Base-by-base conservation (phyloP, 129 eudicot species). In the Oenanthe sinensis region DNA sequence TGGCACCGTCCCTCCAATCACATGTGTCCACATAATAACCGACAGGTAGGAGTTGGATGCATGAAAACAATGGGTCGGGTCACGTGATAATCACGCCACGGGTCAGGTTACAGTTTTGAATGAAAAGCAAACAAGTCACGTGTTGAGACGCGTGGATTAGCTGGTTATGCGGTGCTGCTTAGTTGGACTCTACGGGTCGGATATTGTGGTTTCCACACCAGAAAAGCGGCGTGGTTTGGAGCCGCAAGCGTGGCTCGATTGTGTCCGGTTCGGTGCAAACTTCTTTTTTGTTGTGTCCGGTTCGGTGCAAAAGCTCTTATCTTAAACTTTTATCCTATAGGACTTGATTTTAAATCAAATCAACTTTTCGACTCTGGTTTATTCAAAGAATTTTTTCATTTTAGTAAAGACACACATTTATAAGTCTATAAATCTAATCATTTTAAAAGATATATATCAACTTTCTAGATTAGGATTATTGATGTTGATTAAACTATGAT, bases 1-100 rank as follows among this genome's bases (percentile, higher is more conserved):
- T 79, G 85, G 71, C 83, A 79, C 86, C 89, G 85, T 68, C 86
- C 17, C 79, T 0, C 85, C 86, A 88, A 84, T 69, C 67, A 11
- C 26, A 68, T 22, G 55, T 17, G 43, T 44, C 78, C 92, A 84
- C 77, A 45, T 79, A 36, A 15, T 24, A 16, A 36, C 17, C 33
- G 75, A 78, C 79, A 78, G 79, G 33, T 33, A 39, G 77, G 82
- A 70, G 69, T 78, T 78, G 19, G 74, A 43, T 19, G 44, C 65
- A 2, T n/a, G 12, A 46, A 74, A 22, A 58, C 16, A 74, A 33
- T 76, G 79, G 79, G 80, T 44, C 17, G 47, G 44, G 82, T 60
- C 91, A 85, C 89, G 87, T 88, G 87, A 85, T 40, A 43, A 72
- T 40, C 87, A 72, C 77, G 85, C 83, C 74, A 79, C 89, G 91